These are phyloP conservation scores for Zopfia rhizophila DNA, from an alignment of 2,329 filamentous ascomycete species.

Conservation along the genomic window DNA sequence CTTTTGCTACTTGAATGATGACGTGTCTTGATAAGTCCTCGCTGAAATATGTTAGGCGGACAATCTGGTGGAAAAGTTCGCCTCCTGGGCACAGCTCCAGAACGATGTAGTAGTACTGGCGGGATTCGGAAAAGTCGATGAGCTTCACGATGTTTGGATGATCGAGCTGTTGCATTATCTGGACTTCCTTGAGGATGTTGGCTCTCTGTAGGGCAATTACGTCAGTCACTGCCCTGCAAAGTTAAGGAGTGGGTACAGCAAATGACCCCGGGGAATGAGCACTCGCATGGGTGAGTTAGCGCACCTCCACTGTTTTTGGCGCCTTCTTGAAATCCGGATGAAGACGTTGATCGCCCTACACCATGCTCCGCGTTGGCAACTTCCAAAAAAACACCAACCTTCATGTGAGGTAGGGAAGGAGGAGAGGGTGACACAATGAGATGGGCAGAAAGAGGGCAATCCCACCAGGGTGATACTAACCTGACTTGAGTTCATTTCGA, in stretches of 20 bases:
- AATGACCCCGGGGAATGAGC: constrained; percentile 44
- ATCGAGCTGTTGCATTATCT: constrained; percentile 97
- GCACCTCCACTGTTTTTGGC: constrained; percentile 97
- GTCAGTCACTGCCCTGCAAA: constrained; percentile 54
- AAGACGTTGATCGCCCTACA: constrained; percentile 88
- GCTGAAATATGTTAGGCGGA: constrained; percentile 97
- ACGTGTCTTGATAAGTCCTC: constrained; percentile 95
- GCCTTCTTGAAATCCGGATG: constrained; percentile 92
- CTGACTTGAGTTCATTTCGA: constrained; percentile 98
- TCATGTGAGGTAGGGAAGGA: constrained; percentile 39
- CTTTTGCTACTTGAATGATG: constrained; percentile 93
- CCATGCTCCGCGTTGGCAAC: constrained; percentile 61
- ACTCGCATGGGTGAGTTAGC: constrained; percentile 47
- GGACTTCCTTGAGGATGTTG: constrained; percentile 97
- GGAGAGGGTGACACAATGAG: constrained; percentile 40
- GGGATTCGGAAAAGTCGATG: constrained; percentile 91
- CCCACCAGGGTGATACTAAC: constrained; percentile 69
- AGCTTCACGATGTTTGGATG: constrained; percentile 97
- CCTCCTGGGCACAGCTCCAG: constrained; percentile 94
- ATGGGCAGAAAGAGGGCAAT: constrained; percentile 44
- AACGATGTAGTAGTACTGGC: constrained; percentile 97
- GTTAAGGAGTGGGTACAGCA: constrained; percentile 28
- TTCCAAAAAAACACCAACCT: constrained; percentile 44
- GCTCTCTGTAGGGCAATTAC: constrained; percentile 73
- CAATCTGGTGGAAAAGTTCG: constrained; percentile 98